These are phyloP conservation scores for Barnettozyma vustinii DNA, from an alignment of 805 yeast species.

Conservation along the genomic window DNA sequence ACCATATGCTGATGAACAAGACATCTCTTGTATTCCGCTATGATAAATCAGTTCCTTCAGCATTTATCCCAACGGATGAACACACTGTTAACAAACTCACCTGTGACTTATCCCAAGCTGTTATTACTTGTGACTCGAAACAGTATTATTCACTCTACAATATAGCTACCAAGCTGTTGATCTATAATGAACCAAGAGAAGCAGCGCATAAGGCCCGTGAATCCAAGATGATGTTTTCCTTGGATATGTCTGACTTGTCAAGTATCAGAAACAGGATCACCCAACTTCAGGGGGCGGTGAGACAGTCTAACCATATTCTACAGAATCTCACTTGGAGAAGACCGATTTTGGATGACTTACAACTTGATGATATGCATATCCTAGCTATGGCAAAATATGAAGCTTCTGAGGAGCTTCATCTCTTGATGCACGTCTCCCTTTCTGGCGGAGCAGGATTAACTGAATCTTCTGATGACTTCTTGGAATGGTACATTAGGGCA, in stretches of 20 bases:
- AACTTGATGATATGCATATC: conserved; percentile 37
- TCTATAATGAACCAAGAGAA: conserved; percentile 70
- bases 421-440: conserved; percentile 40
- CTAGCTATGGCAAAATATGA: conserved; percentile 33
- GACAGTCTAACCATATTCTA: conserved; percentile 35
- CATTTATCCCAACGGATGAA: conserved; percentile 28
- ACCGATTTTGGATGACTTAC: conserved; percentile 43
- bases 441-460: conserved; percentile 27
- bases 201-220: conserved; percentile 52
- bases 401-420: conserved; percentile 37
- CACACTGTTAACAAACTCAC: conserved; percentile 40
- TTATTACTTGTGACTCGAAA: conserved; percentile 61
- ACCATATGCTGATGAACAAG: conserved; percentile 54
- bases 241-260: conserved; percentile 59
- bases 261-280: conserved; percentile 44
- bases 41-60: conserved; percentile 46
- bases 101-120: conserved; percentile 66
- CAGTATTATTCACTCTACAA: conserved; percentile 67
- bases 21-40: conserved; percentile 58
- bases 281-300: conserved; percentile 43
- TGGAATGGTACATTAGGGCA: conserved; percentile 60
- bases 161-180: conserved; percentile 55
- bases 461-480: conserved; percentile 30
- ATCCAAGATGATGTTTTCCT: conserved; percentile 60
- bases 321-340: conserved; percentile 46